Percentiles rank a stretch among this genome's conserved stretches.
These are phyloP conservation scores for Teunomyces stri DNA, from an alignment of 805 yeast genomes.

Conservation along the genomic window DNA sequence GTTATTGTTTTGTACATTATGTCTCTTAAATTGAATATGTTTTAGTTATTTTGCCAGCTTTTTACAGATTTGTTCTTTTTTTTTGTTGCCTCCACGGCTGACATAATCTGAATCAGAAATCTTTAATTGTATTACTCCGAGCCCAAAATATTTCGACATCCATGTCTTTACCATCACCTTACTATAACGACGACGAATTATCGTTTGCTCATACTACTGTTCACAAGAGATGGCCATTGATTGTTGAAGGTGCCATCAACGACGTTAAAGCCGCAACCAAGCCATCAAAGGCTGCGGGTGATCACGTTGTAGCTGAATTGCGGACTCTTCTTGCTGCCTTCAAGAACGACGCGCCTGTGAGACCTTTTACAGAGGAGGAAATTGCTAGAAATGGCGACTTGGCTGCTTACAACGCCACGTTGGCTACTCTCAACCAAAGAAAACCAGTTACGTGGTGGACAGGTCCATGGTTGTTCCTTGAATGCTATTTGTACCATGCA, in stretches of 20 bases:
- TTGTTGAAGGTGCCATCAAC: constrained; percentile 62
- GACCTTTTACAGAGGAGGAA: constrained; percentile 23
- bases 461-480: constrained; percentile 90
- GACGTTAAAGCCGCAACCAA: constrained; percentile 49
- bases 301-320: constrained; percentile 39
- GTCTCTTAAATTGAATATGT: constrained; percentile 3
- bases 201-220: constrained; percentile 86
- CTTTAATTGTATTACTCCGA: not conserved
- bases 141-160: not conserved
- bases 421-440: constrained; percentile 27
- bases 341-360: constrained; percentile 30
- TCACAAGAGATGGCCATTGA: constrained; percentile 82
- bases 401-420: constrained; percentile 57
- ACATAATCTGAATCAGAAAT: not conserved
- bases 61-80: not conserved
- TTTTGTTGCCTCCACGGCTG: not conserved
- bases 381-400: constrained; percentile 49
- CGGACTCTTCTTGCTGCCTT: constrained; percentile 44
- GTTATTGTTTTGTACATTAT: constrained; percentile 4
- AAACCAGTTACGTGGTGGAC: constrained; percentile 61
- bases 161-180: constrained; percentile 24
- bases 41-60: not conserved
- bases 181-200: constrained; percentile 62
- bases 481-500: constrained; percentile 77
- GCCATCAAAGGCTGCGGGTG: constrained; percentile 44